Base-by-base conservation (phyloP, 495 filamentous ascomycete species). In the Penicillium cosmopolitanum region DNA sequence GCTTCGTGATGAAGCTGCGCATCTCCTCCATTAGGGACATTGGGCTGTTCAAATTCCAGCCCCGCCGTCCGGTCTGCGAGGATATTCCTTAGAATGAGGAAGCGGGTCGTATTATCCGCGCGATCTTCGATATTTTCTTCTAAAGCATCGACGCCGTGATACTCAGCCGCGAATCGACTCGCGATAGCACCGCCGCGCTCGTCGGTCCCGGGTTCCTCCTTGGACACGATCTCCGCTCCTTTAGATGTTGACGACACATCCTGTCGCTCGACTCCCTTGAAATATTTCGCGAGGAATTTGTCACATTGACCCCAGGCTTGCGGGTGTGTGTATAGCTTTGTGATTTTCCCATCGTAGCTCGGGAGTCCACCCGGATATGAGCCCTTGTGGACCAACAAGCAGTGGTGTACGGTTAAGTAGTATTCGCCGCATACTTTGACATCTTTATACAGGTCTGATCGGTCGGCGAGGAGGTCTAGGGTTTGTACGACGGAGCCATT, bases 281-380 rank as follows among this genome's bases (percentile, higher is more conserved):
- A 83, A 63, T 87, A 75, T 47, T 76, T 66, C 7, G 78, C 76
- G 6, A 97, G 75, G 66, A 96, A 96, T n/a, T 47, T 59, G n/a
- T 85, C 85, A 67, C 92, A 96, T 77, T 98, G 95, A 5, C 92
- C 94, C 79, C 93, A 95, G 33, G 91, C 95, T 75, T 98, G 95
- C 15, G 92, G 91, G 72, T 98, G 95, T 23, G 90, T 93, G 74
- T 96, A 96, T 48, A 98, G 53, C 61, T 78, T 78, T 51, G 66
- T 71, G 55, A 82, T 73, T 8, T 70, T 70, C 36, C 66, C 60
- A 21, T 71, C 68, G 59, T 73, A 73, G 50, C 64, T 56, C 15
- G 59, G 58, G 55, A 64, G 66, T n/a, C 57, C 63, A 21, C 57
- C 46, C 5, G 66, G 56, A 35, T 63, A 73, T 69, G 62, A 77